Conservation (phyloP, 2,329 filamentous ascomycete species). For the Ophiostoma ips region DNA sequence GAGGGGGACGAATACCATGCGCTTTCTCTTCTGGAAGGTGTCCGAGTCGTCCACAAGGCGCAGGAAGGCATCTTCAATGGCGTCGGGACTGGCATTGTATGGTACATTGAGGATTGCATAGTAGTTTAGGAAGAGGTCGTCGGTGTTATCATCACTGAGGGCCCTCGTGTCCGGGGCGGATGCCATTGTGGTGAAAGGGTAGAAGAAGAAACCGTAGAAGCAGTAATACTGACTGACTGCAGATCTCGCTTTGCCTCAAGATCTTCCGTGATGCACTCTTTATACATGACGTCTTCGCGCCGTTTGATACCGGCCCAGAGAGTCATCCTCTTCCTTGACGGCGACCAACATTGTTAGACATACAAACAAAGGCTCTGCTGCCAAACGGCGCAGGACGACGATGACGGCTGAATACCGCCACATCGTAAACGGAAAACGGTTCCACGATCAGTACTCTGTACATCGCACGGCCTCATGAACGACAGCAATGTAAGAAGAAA, state of each 20-base stretch:
- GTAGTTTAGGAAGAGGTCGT: slow-evolving; percentile 1
- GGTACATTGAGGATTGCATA: slow-evolving; percentile 2
- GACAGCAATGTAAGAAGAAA: too few species aligned
- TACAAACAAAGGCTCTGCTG: not conserved
- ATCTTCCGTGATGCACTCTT: too few species aligned
- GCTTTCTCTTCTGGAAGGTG: not conserved
- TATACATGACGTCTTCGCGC: too few species aligned
- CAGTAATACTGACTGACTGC: not conserved
- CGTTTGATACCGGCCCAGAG: too few species aligned
- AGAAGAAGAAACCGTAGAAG: not conserved
- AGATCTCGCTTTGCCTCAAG: too few species aligned
- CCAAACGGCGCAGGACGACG: not conserved
- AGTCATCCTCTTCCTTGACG: too few species aligned
- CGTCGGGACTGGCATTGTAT: not conserved
- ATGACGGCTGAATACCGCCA: too few species aligned
- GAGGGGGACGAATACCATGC: too few species aligned
- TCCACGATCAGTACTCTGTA: too few species aligned
- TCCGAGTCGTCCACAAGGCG: not conserved
- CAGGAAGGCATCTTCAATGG: not conserved
- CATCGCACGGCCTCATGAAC: too few species aligned
- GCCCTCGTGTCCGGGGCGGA: not conserved
- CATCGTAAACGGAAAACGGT: not conserved
- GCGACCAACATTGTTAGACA: not conserved
- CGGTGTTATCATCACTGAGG: not conserved
- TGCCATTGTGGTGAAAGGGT: not conserved